Percentiles rank a stretch among this genome's conserved stretches.
Conservation (phyloP, 257 asterid species). For the Solanum pinnatisectum region DNA sequence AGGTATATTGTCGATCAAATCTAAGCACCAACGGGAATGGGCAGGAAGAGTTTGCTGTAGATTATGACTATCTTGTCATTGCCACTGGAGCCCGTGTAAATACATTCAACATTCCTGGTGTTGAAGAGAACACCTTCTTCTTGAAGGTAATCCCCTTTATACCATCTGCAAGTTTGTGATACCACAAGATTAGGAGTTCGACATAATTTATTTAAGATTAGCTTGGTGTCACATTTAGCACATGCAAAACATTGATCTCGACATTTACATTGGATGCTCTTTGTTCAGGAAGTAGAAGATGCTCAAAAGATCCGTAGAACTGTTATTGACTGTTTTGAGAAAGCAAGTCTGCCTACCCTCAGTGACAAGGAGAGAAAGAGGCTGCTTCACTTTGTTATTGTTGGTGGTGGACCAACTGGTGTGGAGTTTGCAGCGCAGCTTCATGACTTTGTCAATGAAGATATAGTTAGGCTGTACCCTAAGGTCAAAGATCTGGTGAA, state of each 20-base stretch:
- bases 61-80: conserved; percentile 90
- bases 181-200: background rate
- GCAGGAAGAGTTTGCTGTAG: conserved; percentile 70
- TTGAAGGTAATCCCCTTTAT: conserved; percentile 50
- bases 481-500: conserved; percentile 55
- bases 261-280: background rate
- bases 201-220: background rate
- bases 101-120: conserved; percentile 96
- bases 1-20: conserved; percentile 76
- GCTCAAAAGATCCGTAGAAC: conserved; percentile 92
- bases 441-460: conserved; percentile 77
- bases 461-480: conserved; percentile 74
- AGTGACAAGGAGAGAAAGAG: conserved; percentile 76
- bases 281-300: conserved; percentile 82
- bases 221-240: background rate
- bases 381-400: conserved; percentile 89
- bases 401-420: conserved; percentile 98
- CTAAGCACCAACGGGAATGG: conserved; percentile 31
- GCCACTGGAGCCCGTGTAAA: conserved; percentile 82
- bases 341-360: conserved; percentile 70
- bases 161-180: background rate
- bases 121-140: conserved; percentile 80
- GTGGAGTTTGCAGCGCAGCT: conserved; percentile 84
- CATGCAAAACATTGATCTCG: background rate
- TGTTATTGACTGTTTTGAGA: conserved; percentile 79